Evolutionary conservation across 2,329 filamentous ascomycete genomes (phyloP), one percentile per base, ranked within the genome.

Genomic region (Dactylellina cionopaga): DNA sequence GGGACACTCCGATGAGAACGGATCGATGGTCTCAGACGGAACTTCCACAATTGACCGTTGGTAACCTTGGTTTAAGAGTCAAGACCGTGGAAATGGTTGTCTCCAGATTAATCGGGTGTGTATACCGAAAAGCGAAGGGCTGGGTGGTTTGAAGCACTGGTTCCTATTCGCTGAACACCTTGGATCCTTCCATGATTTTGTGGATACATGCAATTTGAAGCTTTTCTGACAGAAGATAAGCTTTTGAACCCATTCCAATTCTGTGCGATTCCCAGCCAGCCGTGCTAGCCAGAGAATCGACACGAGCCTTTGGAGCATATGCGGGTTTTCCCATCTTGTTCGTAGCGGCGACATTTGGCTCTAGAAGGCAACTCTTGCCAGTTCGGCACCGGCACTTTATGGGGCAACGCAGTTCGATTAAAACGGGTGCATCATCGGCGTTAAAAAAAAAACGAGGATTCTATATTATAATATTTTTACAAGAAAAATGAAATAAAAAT

Each of bases 151-250:
- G 22, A 3, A 17, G 22, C 25, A 19, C 17, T 37, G 39, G 19
- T 37, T 58, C 56, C 33, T 52, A 71, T 71, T 71, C 55, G 65
- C 51, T 49, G 25, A 41, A 51, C 29, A 31, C 44, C 27, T 19
- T 19, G 37, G 15, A 46, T 37, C 15, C 47, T 24, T 24, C 55
- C 55, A 17, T 33, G 15, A 35, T 19, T 37, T 39, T 54, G 58
- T 70, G 56, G 65, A 49, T 62, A 70, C 56, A 25, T 19, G 55
- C 25, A 3, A 24, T 62, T 35, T 51, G 49, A 72, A 72, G 68
- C 68, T 64, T 72, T 72, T 72, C 52, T 72, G 68, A 72, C 68
- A 65, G 51, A 59, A 65, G 51, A 65, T 55, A 72, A 72, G 68
- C 68, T 72, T 72, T 71, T 63, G 44, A 46, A 31, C 25, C 49